Conservation (phyloP, 2,329 filamentous ascomycete species). For the Fusarium fujikuroi region DNA sequence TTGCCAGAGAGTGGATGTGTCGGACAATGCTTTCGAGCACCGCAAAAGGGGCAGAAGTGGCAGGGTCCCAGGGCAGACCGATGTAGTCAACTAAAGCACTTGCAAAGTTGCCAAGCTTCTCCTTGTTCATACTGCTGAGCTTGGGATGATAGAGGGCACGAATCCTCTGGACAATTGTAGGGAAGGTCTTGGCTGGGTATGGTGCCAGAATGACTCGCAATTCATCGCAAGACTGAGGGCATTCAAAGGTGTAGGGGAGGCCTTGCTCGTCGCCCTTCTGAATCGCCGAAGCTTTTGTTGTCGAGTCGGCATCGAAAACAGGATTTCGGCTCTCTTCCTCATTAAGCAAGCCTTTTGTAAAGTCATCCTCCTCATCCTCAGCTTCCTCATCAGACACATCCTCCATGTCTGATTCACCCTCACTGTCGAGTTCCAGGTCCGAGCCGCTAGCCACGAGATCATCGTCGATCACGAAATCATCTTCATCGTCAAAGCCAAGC, state of each 20-base stretch:
- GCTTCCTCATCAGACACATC: conserved; percentile 54
- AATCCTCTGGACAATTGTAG: conserved; percentile 87
- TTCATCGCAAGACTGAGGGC: conserved; percentile 81
- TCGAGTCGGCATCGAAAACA: conserved; percentile 60
- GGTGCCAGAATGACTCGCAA: conserved; percentile 73
- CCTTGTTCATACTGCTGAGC: conserved; percentile 85
- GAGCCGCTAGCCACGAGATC: conserved; percentile 87
- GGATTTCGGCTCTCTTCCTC: conserved; percentile 66
- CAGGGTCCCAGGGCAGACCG: conserved; percentile 57
- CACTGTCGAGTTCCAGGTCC: conserved; percentile 69
- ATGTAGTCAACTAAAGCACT: conserved; percentile 72
- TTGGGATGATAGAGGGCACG: conserved; percentile 93
- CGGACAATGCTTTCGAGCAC: conserved; percentile 84
- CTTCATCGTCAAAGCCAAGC: conserved; percentile 88
- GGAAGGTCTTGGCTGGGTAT: conserved; percentile 72
- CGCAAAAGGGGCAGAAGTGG: conserved; percentile 66
- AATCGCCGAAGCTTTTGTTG: conserved; percentile 50
- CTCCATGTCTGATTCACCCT: conserved; percentile 63
- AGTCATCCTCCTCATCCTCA: conserved; percentile 63
- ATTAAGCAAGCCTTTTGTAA: conserved; percentile 74
- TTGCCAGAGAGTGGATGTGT: conserved; percentile 92
- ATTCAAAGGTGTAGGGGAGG: conserved; percentile 86
- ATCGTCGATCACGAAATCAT: conserved; percentile 92
- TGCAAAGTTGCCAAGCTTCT: conserved; percentile 77
- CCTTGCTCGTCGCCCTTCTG: conserved; percentile 62